Percentiles rank a stretch among this genome's conserved stretches.
Conservation (phyloP, 108 stramenopile species). For the Fragilaria radians region DNA sequence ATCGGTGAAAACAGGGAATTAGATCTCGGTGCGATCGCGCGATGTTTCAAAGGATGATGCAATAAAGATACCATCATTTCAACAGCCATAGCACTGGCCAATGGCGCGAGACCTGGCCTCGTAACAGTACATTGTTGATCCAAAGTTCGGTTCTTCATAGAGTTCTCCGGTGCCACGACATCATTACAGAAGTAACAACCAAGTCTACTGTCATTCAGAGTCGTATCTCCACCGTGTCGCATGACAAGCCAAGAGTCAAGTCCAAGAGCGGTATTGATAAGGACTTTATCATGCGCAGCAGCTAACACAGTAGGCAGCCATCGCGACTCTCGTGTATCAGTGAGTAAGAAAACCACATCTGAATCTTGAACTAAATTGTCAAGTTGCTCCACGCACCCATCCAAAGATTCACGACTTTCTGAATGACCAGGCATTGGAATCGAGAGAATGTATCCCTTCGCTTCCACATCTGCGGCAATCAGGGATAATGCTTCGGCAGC, state of each 20-base stretch:
- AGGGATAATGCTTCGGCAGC: slow-evolving; percentile 83
- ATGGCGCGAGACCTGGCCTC: slow-evolving; percentile 95
- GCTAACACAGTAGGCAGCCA: slow-evolving; percentile 99
- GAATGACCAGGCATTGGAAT: slow-evolving; percentile 99
- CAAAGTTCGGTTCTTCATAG: slow-evolving; percentile 90
- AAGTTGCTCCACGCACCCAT: slow-evolving; percentile 54
- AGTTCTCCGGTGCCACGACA: slow-evolving; percentile 95
- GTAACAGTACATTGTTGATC: slow-evolving; percentile 99
- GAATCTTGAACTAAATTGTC: slow-evolving; percentile 61
- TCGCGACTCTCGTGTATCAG: slow-evolving; percentile 95
- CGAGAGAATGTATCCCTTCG: slow-evolving; percentile 61
- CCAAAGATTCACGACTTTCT: slow-evolving; percentile 46
- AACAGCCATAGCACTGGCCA: slow-evolving; percentile 91
- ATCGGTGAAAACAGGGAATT: slow-evolving; percentile 34
- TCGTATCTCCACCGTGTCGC: slow-evolving; percentile 80
- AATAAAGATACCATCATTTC: slow-evolving; percentile 91
- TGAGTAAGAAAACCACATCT: slow-evolving; percentile 94
- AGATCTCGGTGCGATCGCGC: slow-evolving; percentile 44
- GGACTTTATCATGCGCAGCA: slow-evolving; percentile 71
- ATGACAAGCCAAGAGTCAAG: slow-evolving; percentile 96
- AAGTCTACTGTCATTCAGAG: slow-evolving; percentile 31
- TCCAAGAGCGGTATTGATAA: slow-evolving; percentile 96
- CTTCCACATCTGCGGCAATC: slow-evolving; percentile 84
- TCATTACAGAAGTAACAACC: slow-evolving; percentile 99
- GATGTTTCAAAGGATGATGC: slow-evolving; percentile 75